Conservation (phyloP, 495 filamentous ascomycete species). For the Talaromyces liani region DNA sequence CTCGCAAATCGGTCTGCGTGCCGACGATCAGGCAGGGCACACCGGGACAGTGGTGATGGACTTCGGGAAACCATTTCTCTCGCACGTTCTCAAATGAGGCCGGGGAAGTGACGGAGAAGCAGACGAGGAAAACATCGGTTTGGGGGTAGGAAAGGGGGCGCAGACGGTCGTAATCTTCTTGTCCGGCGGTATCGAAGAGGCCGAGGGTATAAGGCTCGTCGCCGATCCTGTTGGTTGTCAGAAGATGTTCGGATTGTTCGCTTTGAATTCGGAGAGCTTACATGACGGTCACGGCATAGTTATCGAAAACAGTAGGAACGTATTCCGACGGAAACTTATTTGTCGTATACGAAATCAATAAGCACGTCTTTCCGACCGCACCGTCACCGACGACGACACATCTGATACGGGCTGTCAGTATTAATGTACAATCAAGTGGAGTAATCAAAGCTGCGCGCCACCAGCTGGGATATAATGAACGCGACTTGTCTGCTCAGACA, state of each 20-base stretch:
- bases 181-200: conserved; percentile 95
- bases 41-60: conserved; percentile 96
- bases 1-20: conserved; percentile 93
- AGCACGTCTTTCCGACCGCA: conserved; percentile 98
- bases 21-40: conserved; percentile 97
- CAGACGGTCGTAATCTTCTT: conserved; percentile 98
- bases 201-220: conserved; percentile 98
- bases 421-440: background rate
- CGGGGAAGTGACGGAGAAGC: conserved; percentile 98
- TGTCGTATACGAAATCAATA: conserved; percentile 97
- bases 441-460: background rate
- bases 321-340: conserved; percentile 99
- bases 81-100: conserved; percentile 98
- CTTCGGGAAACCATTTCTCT: conserved; percentile 98
- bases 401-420: conserved; percentile 36
- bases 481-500: background rate
- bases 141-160: conserved; percentile 95
- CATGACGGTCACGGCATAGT: conserved; percentile 99
- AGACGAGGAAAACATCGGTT: conserved; percentile 97
- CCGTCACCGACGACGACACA: conserved; percentile 99
- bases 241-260: no score
- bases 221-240: conserved; percentile 67
- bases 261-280: conserved; percentile 44
- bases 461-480: background rate
- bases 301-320: conserved; percentile 97